Percentiles rank a stretch among this genome's conserved stretches.
These are phyloP conservation scores for Pythium dissimile DNA, from an alignment of 352 stramenopile genomes.

Conservation along the genomic window DNA sequence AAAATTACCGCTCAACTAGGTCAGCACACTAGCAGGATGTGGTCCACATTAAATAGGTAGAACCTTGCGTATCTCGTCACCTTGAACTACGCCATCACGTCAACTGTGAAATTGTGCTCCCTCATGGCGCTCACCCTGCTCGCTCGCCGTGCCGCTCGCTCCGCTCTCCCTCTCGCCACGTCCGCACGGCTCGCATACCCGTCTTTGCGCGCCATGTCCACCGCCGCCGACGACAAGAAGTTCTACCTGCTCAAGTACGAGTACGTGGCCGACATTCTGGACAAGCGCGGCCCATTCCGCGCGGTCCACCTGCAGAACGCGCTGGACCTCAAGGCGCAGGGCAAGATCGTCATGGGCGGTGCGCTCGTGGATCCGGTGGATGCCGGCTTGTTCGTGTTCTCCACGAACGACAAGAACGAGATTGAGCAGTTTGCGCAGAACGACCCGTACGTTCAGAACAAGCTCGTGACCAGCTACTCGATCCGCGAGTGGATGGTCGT, in stretches of 20 bases:
- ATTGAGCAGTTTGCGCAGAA: constrained; percentile 64
- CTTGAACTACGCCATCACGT: too few relatives aligned
- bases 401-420: constrained; percentile 43
- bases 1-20: too few relatives aligned
- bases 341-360: constrained; percentile 67
- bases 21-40: too few relatives aligned
- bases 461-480: constrained; percentile 58
- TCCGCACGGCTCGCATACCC: background rate
- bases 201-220: constrained; percentile 27
- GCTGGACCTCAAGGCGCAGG: constrained; percentile 44
- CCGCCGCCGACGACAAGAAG: constrained; percentile 44
- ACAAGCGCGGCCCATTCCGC: constrained; percentile 68
- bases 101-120: background rate
- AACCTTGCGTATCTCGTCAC: background rate
- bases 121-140: constrained; percentile 14
- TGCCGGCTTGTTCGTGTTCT: constrained; percentile 62
- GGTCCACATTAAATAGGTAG: background rate
- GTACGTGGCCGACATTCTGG: constrained; percentile 71
- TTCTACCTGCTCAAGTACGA: constrained; percentile 71
- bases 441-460: constrained; percentile 72
- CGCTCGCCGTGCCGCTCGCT: constrained; percentile 5
- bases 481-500: constrained; percentile 78
- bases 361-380: constrained; percentile 63
- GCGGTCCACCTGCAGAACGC: constrained; percentile 55
- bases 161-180: background rate